These are phyloP conservation scores for Porogramme epimiltina DNA, from an alignment of 1,284 basidiomycete genomes.

Conservation along the genomic window DNA sequence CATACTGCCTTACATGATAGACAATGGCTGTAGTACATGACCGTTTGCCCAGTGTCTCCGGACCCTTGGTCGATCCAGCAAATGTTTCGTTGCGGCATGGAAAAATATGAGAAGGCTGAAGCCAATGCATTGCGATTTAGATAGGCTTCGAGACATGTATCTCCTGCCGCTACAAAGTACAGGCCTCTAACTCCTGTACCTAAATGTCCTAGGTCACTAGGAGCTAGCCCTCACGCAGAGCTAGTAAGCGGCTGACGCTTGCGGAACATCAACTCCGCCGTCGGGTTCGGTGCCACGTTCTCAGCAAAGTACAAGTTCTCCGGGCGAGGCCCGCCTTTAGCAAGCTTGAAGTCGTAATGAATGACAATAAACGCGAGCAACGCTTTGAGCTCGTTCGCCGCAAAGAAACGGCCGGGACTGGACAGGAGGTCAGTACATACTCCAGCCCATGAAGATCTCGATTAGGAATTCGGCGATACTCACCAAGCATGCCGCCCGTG, in stretches of 20 bases:
- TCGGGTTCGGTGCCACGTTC: background rate
- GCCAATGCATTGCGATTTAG: background rate
- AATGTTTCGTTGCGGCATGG: too few relatives aligned
- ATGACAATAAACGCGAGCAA: slow-evolving; percentile 23
- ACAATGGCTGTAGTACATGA: too few relatives aligned
- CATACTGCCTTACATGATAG: too few relatives aligned
- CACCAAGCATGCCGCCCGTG: slow-evolving; percentile 14
- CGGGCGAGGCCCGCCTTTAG: slow-evolving; percentile 19
- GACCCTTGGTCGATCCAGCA: too few relatives aligned
- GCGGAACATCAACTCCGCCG: background rate
- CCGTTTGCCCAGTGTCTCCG: too few relatives aligned
- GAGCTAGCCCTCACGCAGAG: too few relatives aligned
- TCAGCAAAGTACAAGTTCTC: slow-evolving; percentile 8
- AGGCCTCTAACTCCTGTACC: too few relatives aligned
- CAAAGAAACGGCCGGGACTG: slow-evolving; percentile 27
- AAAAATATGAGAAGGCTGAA: background rate
- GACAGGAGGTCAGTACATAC: too few relatives aligned
- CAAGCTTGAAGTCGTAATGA: slow-evolving; percentile 24
- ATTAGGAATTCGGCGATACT: slow-evolving; percentile 24
- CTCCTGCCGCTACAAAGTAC: slow-evolving; percentile 5
- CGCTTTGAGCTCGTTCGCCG: slow-evolving; percentile 23
- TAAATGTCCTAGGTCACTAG: background rate
- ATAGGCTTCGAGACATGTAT: background rate
- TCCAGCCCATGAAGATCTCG: background rate
- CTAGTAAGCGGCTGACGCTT: background rate